Percentiles rank a stretch among this genome's conserved stretches.
Evolutionary conservation across 164 flowering plant species (phyloP).

Genomic region (Tetrastigma voinierianum): DNA sequence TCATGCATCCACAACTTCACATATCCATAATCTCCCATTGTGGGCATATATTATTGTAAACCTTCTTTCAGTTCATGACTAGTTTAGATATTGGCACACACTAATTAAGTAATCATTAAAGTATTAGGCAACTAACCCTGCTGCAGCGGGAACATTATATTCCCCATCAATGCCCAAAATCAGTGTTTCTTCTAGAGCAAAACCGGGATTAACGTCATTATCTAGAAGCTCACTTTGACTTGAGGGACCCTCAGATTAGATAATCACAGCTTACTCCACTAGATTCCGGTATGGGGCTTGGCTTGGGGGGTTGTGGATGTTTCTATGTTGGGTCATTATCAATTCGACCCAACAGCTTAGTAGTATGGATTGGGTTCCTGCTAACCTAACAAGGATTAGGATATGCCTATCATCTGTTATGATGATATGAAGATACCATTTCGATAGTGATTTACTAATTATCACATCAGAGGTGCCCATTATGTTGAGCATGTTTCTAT

Average conservation of each 20-base stretch:
- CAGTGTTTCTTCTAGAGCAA: slow-evolving; percentile 6
- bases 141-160: slow-evolving; percentile 19
- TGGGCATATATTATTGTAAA: not conserved
- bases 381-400: too few species aligned
- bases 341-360: too few species aligned
- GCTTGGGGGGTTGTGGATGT: too few species aligned
- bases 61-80: slow-evolving; percentile 13
- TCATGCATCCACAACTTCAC: not conserved
- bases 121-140: slow-evolving; percentile 23
- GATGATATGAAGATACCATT: too few species aligned
- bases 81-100: slow-evolving; percentile 15
- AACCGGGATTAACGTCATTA: slow-evolving; percentile 5
- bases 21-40: not conserved
- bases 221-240: not conserved
- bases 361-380: too few species aligned
- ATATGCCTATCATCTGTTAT: too few species aligned
- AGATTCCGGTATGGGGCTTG: too few species aligned
- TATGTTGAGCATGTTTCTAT: too few species aligned
- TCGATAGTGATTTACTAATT: too few species aligned
- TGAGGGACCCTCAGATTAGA: not conserved
- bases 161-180: slow-evolving; percentile 4
- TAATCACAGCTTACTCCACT: not conserved
- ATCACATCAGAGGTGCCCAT: too few species aligned
- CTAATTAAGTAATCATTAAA: not conserved
- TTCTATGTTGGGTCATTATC: too few species aligned